Percentiles rank a stretch among this genome's conserved stretches.
Evolutionary conservation across 768 basidiomycete genomes (phyloP).

Genomic region (Amanita subjunquillea): DNA sequence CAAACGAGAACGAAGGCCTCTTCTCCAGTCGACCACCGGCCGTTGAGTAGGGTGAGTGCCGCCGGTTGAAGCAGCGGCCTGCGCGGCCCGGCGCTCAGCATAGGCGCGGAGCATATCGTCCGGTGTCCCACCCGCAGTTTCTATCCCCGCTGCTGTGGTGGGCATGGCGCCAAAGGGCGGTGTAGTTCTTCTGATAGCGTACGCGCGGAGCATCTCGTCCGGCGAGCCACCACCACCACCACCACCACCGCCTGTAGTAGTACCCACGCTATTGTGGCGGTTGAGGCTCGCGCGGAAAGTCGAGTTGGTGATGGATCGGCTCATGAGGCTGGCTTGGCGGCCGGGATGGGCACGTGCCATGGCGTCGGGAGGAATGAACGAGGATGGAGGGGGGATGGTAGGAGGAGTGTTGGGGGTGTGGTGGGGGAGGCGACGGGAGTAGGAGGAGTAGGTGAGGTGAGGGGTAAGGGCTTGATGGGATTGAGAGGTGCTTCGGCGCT

Average conservation of each 20-base stretch:
- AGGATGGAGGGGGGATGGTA: constrained; percentile 25
- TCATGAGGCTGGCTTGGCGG: constrained; percentile 11
- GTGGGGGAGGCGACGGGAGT: not conserved
- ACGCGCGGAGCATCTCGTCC: not conserved
- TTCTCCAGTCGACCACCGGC: constrained; percentile 6
- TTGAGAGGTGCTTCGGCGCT: not conserved
- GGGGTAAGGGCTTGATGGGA: constrained; percentile 7
- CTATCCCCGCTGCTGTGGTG: too few species aligned
- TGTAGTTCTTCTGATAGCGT: not conserved
- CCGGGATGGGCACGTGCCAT: constrained; percentile 69
- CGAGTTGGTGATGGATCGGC: not conserved
- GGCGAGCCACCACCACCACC: not conserved
- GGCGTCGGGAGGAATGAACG: constrained; percentile 46
- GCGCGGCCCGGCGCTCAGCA: constrained; percentile 14
- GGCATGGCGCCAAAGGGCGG: not conserved
- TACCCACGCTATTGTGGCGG: not conserved
- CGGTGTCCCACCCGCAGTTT: not conserved
- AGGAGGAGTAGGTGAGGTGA: constrained; percentile 12
- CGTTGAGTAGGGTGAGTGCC: not conserved
- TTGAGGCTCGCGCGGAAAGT: too few species aligned
- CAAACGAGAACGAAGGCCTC: not conserved
- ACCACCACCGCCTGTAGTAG: not conserved
- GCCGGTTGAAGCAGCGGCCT: not conserved
- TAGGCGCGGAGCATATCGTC: constrained; percentile 7
- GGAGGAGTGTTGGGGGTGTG: not conserved